Evolutionary conservation across 2,329 filamentous ascomycete species (phyloP), one percentile per base, ranked within the genome.

Genomic region (Fusarium multiceps): DNA sequence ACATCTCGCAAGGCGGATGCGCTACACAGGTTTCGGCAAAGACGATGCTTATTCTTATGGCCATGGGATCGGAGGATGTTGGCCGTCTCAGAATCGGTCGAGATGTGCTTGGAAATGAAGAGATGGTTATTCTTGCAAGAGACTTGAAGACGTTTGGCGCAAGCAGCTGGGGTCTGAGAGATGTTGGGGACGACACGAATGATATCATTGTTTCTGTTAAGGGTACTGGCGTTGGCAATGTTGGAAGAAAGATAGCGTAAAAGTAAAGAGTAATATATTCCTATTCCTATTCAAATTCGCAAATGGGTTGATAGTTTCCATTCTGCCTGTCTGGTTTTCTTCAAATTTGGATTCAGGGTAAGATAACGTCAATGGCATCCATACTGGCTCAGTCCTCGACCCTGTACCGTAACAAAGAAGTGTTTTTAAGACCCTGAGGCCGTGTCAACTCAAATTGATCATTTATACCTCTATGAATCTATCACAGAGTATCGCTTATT

Each of bases 21-120:
- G 92, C 93, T 5, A 91, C 90, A 55, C 85, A 85, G 16, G 86
- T 91, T 5, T 92, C 93, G 4, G 90, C 90, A 7, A 85, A 88
- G 5, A 95, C 91, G 0, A 86, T 97, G 69, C 80, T 99, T 55
- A 92, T 90, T 20, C 84, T 99, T 68, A 99, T 99, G 96, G 93
- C 94, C 34, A 98, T 99, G 96, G 96, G 96, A 0, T 93, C 92
- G 2, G 96, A 98, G 78, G 96, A 99, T 79, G 94, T 99, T 16
- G 96, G 96, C 7, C 88, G 96, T 63, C 80, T 99, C 71, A 88
- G 93, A 68, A 78, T 99, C 62, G 93, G 94, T 32, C 90, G 89
- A 74, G 92, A 95, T 48, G 89, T 98, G 1, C 81, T 98, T 47
- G 94, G 90, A 0, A 92, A 90, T 4, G 93, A 97, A 77, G 91